Evolutionary conservation across 352 stramenopile genomes (phyloP), one percentile per base, ranked within the genome.

Genomic region (Phytopythium delawarense): DNA sequence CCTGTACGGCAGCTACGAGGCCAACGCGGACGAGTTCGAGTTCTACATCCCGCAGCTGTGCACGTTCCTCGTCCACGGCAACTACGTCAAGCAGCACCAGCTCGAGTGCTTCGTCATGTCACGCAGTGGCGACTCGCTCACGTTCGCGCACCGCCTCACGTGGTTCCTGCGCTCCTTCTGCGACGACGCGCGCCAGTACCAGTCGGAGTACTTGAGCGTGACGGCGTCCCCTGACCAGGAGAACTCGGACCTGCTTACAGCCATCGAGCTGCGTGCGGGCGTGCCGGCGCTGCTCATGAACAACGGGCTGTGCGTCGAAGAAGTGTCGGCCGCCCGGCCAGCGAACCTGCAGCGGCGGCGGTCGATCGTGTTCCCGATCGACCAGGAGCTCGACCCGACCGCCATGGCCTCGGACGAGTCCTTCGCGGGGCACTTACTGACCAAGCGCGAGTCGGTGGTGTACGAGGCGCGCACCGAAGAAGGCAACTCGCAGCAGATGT

Each of bases 141-240:
- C 83, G 18, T 95, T 97, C 64, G 87, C 87, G 7, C 89, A 97
- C 66, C 76, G 88, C 0, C 67, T 94, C 12, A 76, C 83, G 53
- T 97, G 89, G 89, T 95, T 96, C 44, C 66, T 97, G 40, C 73
- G 84, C n/a, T 91, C 87, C n/a, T 96, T 92, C 61, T 92, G 85
- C 54, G 67, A 83, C 50, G 71, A 84, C 61, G 83, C 75, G 4
- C 74, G 62, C 25, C 72, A 74, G 25, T 91, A 94, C 68, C 64
- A 87, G 48, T 89, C 76, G 7, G 87, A 96, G 62, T 91, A 87
- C 57, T 70, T 94, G 28, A 92, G 83, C 58, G 81, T 88, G 12
- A 84, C 69, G 21, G 70, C 76, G 9, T 75, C 78, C 4, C 69
- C 69, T 1, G 76, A 87, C 40, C 71, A 88, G 50, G 83, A 91